Evolutionary conservation across 306 rosid genomes (phyloP).

Genomic region (Citrullus amarus): DNA sequence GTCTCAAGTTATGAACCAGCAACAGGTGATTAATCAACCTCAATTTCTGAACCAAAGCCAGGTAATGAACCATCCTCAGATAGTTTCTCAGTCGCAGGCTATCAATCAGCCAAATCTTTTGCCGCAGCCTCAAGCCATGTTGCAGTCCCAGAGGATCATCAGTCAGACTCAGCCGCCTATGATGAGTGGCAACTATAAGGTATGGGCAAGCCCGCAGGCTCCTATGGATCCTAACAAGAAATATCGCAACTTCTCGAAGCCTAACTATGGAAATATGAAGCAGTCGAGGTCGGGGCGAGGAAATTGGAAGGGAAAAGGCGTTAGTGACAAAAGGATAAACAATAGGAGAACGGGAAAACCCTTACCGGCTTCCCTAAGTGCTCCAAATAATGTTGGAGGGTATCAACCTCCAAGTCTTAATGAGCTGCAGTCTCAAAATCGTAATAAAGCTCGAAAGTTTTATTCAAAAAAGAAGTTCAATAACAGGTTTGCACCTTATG

Average conservation of each 20-base stretch:
- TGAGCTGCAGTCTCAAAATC: conserved; percentile 78
- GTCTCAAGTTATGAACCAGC: conserved; percentile 21
- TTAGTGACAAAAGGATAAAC: conserved; percentile 48
- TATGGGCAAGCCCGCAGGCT: conserved; percentile 24
- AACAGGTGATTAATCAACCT: conserved; percentile 21
- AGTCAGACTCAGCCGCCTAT: conserved; percentile 32
- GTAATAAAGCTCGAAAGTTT: conserved; percentile 42
- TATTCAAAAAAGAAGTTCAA: conserved; percentile 41
- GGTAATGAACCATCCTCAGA: conserved; percentile 20
- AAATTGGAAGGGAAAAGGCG: conserved; percentile 74
- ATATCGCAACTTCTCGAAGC: conserved; percentile 10
- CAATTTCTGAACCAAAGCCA: conserved; percentile 12
- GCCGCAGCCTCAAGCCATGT: conserved; percentile 5
- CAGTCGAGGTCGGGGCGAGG: conserved; percentile 23
- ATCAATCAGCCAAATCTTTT: conserved; percentile 17
- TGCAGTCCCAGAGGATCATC: conserved; percentile 23
- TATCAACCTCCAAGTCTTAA: conserved; percentile 69
- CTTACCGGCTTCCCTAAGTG: conserved; percentile 12
- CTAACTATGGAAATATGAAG: conserved; percentile 14
- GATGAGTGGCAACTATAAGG: conserved; percentile 29
- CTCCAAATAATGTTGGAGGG: conserved; percentile 19
- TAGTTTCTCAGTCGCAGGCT: conserved; percentile 28
- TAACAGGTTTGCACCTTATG: conserved; percentile 65
- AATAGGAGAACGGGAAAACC: conserved; percentile 38
- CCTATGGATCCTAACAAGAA: conserved; percentile 17